Percentiles rank a stretch among this genome's conserved stretches.
These are phyloP conservation scores for Cylindrotheca fusiformis DNA, from an alignment of 108 stramenopile species.

Conservation along the genomic window DNA sequence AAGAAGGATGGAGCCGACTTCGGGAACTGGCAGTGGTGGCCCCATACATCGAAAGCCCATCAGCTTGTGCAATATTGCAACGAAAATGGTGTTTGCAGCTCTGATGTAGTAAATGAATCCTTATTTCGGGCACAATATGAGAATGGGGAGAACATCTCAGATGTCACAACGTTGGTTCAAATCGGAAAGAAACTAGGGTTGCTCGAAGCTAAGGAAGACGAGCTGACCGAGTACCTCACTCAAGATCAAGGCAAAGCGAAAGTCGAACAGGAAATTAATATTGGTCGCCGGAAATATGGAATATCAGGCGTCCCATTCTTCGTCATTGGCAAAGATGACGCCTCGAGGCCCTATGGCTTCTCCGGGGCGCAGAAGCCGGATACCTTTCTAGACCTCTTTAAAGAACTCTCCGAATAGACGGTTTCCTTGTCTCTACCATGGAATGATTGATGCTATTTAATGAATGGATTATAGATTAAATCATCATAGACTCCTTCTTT, in stretches of 20 bases:
- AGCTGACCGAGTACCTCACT: slow-evolving; percentile 36
- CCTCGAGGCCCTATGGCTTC: slow-evolving; percentile 46
- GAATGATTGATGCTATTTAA: not conserved
- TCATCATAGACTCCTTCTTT: not conserved
- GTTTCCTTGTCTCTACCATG: not conserved
- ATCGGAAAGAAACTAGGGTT: slow-evolving; percentile 33
- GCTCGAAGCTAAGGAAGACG: slow-evolving; percentile 25
- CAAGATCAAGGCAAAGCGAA: slow-evolving; percentile 36
- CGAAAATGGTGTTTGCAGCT: slow-evolving; percentile 45
- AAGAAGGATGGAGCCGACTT: slow-evolving; percentile 66
- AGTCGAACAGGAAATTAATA: slow-evolving; percentile 50
- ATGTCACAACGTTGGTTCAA: slow-evolving; percentile 41
- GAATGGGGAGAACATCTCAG: slow-evolving; percentile 54
- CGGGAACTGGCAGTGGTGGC: slow-evolving; percentile 73
- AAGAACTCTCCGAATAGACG: slow-evolving; percentile 35
- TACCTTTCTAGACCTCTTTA: slow-evolving; percentile 55
- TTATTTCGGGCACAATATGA: slow-evolving; percentile 74
- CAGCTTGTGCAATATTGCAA: slow-evolving; percentile 57
- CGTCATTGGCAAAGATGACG: slow-evolving; percentile 26
- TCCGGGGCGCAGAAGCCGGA: slow-evolving; percentile 61
- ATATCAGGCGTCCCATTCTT: slow-evolving; percentile 67
- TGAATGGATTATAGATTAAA: too few relatives aligned
- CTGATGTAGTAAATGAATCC: slow-evolving; percentile 43
- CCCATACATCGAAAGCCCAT: slow-evolving; percentile 70
- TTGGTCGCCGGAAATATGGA: slow-evolving; percentile 45